These are phyloP conservation scores for Exophiala sideris DNA, from an alignment of 2,329 filamentous ascomycete species.

Conservation along the genomic window DNA sequence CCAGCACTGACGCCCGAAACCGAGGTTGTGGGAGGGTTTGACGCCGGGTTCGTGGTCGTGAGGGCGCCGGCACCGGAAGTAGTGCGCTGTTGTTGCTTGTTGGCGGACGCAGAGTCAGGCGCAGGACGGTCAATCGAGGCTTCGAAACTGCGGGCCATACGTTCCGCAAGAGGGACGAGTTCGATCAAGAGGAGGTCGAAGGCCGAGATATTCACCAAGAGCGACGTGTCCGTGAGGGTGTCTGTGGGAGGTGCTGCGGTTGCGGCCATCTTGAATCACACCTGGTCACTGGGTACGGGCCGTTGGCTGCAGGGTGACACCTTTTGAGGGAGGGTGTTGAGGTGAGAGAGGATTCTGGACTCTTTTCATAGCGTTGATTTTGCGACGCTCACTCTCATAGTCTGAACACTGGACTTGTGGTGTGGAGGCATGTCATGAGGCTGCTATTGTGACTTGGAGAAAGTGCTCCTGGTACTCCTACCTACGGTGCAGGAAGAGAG, in stretches of 20 bases:
- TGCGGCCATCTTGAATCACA: not conserved
- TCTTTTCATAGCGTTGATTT: not conserved
- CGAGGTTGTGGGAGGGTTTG: not conserved
- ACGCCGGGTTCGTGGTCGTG: not conserved
- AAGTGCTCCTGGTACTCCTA: too few relatives aligned
- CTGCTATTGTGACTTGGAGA: too few relatives aligned
- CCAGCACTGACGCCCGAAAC: not conserved
- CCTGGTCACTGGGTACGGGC: too few relatives aligned
- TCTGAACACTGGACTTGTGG: too few relatives aligned
- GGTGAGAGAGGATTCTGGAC: not conserved
- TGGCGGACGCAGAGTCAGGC: not conserved
- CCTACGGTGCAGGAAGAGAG: too few relatives aligned
- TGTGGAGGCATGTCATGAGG: too few relatives aligned
- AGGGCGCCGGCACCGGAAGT: not conserved
- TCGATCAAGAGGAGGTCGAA: constrained; percentile 96
- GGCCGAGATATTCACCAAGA: constrained; percentile 77
- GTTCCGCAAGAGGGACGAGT: constrained; percentile 88
- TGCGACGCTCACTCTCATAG: too few relatives aligned
- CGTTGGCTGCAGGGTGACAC: too few relatives aligned
- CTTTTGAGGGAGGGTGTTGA: too few relatives aligned
- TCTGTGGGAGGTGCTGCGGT: not conserved
- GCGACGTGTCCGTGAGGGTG: constrained; percentile 30
- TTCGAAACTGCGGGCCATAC: constrained; percentile 60
- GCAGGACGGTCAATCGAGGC: constrained; percentile 25
- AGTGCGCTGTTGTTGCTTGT: not conserved